Conservation (phyloP, 208 protist species). For the Porcisia hertigi region DNA sequence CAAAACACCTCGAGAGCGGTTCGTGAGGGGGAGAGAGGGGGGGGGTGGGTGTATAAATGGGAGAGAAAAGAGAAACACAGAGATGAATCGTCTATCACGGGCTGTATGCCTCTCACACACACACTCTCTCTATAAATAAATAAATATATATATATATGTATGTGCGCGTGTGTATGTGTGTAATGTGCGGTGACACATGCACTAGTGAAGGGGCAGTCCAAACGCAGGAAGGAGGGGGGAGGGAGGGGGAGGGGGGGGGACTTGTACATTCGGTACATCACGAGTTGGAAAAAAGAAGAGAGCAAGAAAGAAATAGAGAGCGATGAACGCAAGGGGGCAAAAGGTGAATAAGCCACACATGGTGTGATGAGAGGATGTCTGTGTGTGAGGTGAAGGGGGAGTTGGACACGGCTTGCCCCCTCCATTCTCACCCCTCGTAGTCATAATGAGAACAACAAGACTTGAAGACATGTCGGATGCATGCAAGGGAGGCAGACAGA, state of each 20-base stretch:
- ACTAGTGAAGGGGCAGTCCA: background rate
- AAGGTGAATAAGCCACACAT: background rate
- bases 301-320: background rate
- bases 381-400: background rate
- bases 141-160: background rate
- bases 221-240: background rate
- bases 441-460: too few relatives aligned
- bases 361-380: background rate
- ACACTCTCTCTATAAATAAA: too few relatives aligned
- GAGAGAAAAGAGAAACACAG: too few relatives aligned
- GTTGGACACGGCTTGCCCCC: background rate
- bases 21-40: too few relatives aligned
- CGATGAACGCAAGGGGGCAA: too few relatives aligned
- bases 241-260: background rate
- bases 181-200: background rate
- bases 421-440: background rate
- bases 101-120: too few relatives aligned
- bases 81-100: too few relatives aligned
- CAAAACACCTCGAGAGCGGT: too few relatives aligned
- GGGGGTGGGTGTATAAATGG: too few relatives aligned
- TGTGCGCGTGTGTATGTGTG: background rate
- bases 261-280: too few relatives aligned
- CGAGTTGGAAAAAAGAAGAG: background rate
- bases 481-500: too few relatives aligned
- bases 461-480: too few relatives aligned